Percentiles rank a stretch among this genome's conserved stretches.
Conservation (phyloP, 2,329 filamentous ascomycete species). For the Verticillium albo-atrum region DNA sequence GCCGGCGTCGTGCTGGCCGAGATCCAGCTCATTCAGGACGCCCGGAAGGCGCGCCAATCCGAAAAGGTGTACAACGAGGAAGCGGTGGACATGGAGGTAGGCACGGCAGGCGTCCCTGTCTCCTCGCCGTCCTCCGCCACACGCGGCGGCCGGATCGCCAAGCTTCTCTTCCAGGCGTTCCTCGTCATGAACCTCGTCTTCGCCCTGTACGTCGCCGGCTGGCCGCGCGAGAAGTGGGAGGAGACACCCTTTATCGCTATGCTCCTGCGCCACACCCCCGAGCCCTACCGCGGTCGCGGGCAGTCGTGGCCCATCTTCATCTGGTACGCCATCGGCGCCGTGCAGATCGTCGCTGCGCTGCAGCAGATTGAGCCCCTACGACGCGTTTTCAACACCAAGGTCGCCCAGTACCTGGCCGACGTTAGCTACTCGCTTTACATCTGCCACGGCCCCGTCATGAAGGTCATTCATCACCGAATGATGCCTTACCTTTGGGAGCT, state of each 20-base stretch:
- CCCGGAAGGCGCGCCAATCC: slow-evolving; percentile 1
- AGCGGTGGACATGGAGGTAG: slow-evolving; percentile 4
- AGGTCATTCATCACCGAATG: slow-evolving; percentile 23
- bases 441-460: slow-evolving; percentile 48
- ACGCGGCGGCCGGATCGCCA: not conserved
- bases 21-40: slow-evolving; percentile 30
- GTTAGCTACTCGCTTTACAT: slow-evolving; percentile 56
- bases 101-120: slow-evolving; percentile 1
- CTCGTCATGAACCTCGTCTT: slow-evolving; percentile 19
- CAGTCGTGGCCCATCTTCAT: slow-evolving; percentile 26
- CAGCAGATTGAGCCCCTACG: slow-evolving; percentile 23
- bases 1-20: slow-evolving; percentile 41
- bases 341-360: slow-evolving; percentile 22
- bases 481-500: slow-evolving; percentile 14
- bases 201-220: slow-evolving; percentile 31
- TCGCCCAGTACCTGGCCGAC: slow-evolving; percentile 51
- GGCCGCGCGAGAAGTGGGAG: slow-evolving; percentile 31
- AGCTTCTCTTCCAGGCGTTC: slow-evolving; percentile 15
- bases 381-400: slow-evolving; percentile 36
- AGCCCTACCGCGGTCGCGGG: slow-evolving; percentile 25
- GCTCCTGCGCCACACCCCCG: slow-evolving; percentile 25
- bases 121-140: slow-evolving; percentile 1
- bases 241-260: slow-evolving; percentile 26
- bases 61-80: slow-evolving; percentile 11
- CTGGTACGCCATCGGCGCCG: slow-evolving; percentile 30